phyloP scores from a whole-genome alignment of 2,329 filamentous ascomycete genomes.

The Aspergillus ochraceus region DNA sequence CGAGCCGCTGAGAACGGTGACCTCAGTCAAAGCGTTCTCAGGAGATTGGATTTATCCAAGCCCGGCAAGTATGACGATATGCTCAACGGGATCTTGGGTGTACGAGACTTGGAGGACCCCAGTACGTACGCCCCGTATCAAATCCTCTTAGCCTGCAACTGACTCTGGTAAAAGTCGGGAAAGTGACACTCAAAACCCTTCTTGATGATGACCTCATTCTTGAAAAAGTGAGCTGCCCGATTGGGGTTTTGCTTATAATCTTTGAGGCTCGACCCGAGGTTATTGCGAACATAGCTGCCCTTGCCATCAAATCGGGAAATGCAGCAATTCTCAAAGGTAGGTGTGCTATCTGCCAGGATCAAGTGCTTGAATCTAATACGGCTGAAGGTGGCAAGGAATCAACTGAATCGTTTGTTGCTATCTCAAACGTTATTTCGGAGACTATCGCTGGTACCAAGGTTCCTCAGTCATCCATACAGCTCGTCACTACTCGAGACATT shows the following conservation, averaged over 20 bases:
- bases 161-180: conserved; percentile 65
- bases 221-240: conserved; percentile 88
- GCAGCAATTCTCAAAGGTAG: conserved; percentile 89
- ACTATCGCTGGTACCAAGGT: conserved; percentile 73
- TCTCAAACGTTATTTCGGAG: conserved; percentile 78
- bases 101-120: conserved; percentile 80
- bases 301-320: conserved; percentile 97
- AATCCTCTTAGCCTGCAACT: conserved; percentile 4
- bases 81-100: conserved; percentile 90
- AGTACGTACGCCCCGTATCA: conserved; percentile 54
- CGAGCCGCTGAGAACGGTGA: conserved; percentile 72
- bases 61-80: conserved; percentile 96
- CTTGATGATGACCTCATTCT: conserved; percentile 84
- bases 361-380: conserved; percentile 7
- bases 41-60: conserved; percentile 80
- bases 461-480: conserved; percentile 83
- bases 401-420: conserved; percentile 89
- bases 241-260: conserved; percentile 96
- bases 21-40: conserved; percentile 79
- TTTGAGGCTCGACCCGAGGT: conserved; percentile 98
- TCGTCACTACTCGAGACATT: conserved; percentile 89
- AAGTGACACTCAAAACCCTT: conserved; percentile 76
- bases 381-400: conserved; percentile 82
- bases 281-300: conserved; percentile 93
- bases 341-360: background rate